Conservation (phyloP, 306 rosid species). For the Citrullus colocynthis region DNA sequence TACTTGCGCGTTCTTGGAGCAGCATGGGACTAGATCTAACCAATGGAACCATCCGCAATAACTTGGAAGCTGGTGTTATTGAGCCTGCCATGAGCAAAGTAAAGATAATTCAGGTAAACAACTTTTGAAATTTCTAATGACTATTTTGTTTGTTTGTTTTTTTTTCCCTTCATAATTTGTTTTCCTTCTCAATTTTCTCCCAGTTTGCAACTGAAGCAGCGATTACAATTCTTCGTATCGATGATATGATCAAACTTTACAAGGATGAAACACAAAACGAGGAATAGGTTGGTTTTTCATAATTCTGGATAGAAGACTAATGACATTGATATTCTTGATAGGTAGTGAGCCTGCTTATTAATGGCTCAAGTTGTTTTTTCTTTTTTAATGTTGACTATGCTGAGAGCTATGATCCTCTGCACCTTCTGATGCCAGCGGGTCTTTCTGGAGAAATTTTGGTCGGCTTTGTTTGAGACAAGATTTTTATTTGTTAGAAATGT, state of each 20-base stretch:
- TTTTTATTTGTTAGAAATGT: neutral
- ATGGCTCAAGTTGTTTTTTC: neutral
- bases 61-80: conserved; percentile 98
- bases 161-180: neutral
- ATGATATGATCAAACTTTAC: conserved; percentile 93
- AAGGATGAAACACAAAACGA: conserved; percentile 77
- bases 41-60: conserved; percentile 69
- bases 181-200: neutral
- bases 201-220: conserved; percentile 99
- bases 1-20: neutral
- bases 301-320: neutral
- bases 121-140: neutral
- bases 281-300: neutral
- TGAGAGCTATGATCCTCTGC: neutral
- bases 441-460: neutral
- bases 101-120: conserved; percentile 76
- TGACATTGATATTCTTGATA: neutral
- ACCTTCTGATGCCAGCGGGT: neutral
- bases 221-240: conserved; percentile 87
- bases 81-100: conserved; percentile 99
- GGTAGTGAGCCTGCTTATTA: neutral
- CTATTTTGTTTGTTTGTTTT: too few species aligned
- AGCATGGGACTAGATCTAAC: conserved; percentile 90
- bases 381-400: neutral
- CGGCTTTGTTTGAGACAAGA: neutral